Percentiles rank a stretch among this genome's conserved stretches.
These are phyloP conservation scores for Saccharomyces hybrid DNA, from an alignment of 1,139 yeast genomes.

Conservation along the genomic window DNA sequence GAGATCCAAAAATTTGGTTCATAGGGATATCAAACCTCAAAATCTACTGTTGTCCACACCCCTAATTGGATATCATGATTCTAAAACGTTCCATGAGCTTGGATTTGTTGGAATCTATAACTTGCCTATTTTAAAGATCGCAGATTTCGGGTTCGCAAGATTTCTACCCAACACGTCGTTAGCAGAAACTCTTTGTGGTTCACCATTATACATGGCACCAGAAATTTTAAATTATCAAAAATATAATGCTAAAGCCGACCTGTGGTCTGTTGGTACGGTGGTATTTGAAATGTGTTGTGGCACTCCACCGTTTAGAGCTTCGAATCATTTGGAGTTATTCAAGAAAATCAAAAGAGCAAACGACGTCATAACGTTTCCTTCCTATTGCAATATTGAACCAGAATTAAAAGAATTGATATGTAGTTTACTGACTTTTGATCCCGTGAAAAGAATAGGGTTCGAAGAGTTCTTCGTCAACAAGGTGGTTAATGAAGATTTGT, in stretches of 20 bases:
- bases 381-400: slow-evolving; percentile 38
- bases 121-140: slow-evolving; percentile 82
- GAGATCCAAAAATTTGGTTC: slow-evolving; percentile 77
- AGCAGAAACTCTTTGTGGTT: slow-evolving; percentile 96
- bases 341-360: slow-evolving; percentile 77
- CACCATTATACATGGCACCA: slow-evolving; percentile 97
- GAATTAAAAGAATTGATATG: slow-evolving; percentile 64
- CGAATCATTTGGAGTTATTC: slow-evolving; percentile 81
- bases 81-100: slow-evolving; percentile 45
- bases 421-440: slow-evolving; percentile 70
- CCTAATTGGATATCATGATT: slow-evolving; percentile 46
- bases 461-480: slow-evolving; percentile 70
- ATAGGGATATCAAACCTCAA: slow-evolving; percentile 92
- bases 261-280: slow-evolving; percentile 98
- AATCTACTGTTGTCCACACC: slow-evolving; percentile 77
- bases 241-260: slow-evolving; percentile 92
- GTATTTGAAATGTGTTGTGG: slow-evolving; percentile 93
- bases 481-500: slow-evolving; percentile 32
- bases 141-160: slow-evolving; percentile 97
- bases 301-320: slow-evolving; percentile 89
- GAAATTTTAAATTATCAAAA: slow-evolving; percentile 90
- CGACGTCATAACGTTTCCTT: slow-evolving; percentile 71
- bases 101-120: slow-evolving; percentile 78
- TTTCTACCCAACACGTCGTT: slow-evolving; percentile 84
- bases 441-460: slow-evolving; percentile 81